These are phyloP conservation scores for Thinopyrum elongatum DNA, from an alignment of 176 grass and related monocot species.

Conservation along the genomic window DNA sequence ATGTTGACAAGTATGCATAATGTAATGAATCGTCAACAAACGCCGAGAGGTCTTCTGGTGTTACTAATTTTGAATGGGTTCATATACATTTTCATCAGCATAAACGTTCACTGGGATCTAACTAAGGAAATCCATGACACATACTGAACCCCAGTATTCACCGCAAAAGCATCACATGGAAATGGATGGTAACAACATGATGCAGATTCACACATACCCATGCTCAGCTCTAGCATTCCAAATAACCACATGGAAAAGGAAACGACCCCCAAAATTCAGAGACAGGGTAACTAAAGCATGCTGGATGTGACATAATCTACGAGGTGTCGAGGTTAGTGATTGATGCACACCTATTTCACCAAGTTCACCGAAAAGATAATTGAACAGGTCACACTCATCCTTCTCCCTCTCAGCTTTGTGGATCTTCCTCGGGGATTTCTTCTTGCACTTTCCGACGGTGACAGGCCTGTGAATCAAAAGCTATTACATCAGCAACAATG, in stretches of 20 bases:
- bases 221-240: neutral
- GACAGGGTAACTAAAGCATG: neutral
- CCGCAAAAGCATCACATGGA: neutral
- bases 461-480: conserved; percentile 33
- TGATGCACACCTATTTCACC: neutral
- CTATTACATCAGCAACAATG: neutral
- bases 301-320: too few relatives aligned
- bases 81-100: neutral
- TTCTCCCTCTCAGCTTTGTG: conserved; percentile 87
- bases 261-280: neutral
- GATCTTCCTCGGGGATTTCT: conserved; percentile 54
- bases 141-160: neutral
- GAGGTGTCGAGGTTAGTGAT: too few relatives aligned
- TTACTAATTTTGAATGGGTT: neutral
- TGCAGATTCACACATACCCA: neutral
- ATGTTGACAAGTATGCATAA: too few relatives aligned
- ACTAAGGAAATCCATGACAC: too few relatives aligned
- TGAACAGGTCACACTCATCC: conserved; percentile 68
- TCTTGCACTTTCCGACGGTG: conserved; percentile 46
- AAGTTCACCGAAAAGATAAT: conserved; percentile 67
- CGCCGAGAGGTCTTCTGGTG: too few relatives aligned
- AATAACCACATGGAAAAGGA: neutral
- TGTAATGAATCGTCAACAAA: too few relatives aligned
- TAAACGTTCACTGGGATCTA: neutral
- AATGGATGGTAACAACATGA: neutral